A percentile compares a stretch with the other conserved stretches of the same genome.
These are phyloP conservation scores for Pestalotiopsis sp. DNA, from an alignment of 2,329 filamentous ascomycete genomes.

Conservation along the genomic window DNA sequence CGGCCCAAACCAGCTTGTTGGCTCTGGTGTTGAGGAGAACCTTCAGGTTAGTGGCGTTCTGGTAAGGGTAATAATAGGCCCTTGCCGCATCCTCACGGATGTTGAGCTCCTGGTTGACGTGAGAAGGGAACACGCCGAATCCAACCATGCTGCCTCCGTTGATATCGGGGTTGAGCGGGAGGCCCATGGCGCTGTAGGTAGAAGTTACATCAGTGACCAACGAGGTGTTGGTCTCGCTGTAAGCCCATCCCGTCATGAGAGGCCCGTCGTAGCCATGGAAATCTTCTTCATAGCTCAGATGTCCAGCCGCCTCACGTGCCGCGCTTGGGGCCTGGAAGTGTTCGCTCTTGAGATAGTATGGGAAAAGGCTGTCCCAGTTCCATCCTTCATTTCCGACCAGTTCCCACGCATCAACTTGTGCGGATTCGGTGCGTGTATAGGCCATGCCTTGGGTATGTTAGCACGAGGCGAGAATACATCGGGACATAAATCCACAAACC, in stretches of 20 bases:
- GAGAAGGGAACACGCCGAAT: constrained; percentile 43
- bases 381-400: constrained; percentile 36
- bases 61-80: constrained; percentile 48
- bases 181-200: constrained; percentile 35
- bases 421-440: constrained; percentile 35
- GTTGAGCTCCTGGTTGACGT: constrained; percentile 37
- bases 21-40: constrained; percentile 44
- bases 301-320: not conserved
- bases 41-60: constrained; percentile 41
- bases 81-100: constrained; percentile 48
- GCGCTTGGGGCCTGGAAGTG: constrained; percentile 15
- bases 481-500: not conserved
- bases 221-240: constrained; percentile 20
- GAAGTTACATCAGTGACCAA: constrained; percentile 29
- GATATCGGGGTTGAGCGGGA: constrained; percentile 42
- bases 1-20: constrained; percentile 39
- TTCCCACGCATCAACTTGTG: constrained; percentile 39
- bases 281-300: constrained; percentile 20
- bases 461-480: not conserved
- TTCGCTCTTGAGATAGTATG: constrained; percentile 27
- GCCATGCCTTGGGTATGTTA: constrained; percentile 31
- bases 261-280: constrained; percentile 31
- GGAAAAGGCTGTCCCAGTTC: constrained; percentile 32
- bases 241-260: constrained; percentile 28
- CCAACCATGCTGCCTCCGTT: constrained; percentile 47